phyloP scores from a whole-genome alignment of 768 basidiomycete species.

The Leccinum boreale region DNA sequence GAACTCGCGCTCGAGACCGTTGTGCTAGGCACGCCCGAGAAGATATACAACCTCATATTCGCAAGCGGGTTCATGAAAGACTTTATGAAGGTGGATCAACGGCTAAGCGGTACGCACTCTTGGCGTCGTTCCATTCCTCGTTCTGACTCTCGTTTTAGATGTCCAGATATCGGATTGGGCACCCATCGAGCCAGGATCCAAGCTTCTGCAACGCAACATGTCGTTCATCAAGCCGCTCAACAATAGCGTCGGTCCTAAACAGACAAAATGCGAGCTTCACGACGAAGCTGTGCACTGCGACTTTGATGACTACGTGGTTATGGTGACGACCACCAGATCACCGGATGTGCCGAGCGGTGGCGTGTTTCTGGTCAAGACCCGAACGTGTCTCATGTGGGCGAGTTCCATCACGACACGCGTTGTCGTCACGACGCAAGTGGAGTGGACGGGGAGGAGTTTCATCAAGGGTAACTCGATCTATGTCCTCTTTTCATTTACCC shows the following conservation, averaged over 20 bases:
- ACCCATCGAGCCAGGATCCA: conserved; percentile 57
- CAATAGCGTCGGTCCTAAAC: conserved; percentile 86
- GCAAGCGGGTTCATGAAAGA: conserved; percentile 94
- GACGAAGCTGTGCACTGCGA: conserved; percentile 83
- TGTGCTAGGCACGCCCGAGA: conserved; percentile 89
- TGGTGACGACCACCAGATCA: conserved; percentile 85
- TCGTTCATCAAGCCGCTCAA: conserved; percentile 94
- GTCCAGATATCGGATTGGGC: conserved; percentile 96
- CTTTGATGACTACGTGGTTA: conserved; percentile 78
- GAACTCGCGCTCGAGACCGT: conserved; percentile 76
- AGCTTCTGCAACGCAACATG: conserved; percentile 82
- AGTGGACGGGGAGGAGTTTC: conserved; percentile 96
- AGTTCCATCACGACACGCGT: conserved; percentile 72
- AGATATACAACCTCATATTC: conserved; percentile 95
- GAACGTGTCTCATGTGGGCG: conserved; percentile 95
- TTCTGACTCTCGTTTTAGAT: conserved; percentile 46
- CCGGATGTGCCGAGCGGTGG: conserved; percentile 95
- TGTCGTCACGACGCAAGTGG: conserved; percentile 85
- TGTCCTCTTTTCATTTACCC: neutral
- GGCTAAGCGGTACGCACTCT: conserved; percentile 66
- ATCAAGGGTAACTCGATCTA: conserved; percentile 66
- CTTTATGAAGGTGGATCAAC: conserved; percentile 88
- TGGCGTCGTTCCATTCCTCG: too few relatives aligned
- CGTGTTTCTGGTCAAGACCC: conserved; percentile 90
- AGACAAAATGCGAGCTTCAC: conserved; percentile 92